Conservation (phyloP, 495 filamentous ascomycete genomes). For the Mytilinidion resinicola region DNA sequence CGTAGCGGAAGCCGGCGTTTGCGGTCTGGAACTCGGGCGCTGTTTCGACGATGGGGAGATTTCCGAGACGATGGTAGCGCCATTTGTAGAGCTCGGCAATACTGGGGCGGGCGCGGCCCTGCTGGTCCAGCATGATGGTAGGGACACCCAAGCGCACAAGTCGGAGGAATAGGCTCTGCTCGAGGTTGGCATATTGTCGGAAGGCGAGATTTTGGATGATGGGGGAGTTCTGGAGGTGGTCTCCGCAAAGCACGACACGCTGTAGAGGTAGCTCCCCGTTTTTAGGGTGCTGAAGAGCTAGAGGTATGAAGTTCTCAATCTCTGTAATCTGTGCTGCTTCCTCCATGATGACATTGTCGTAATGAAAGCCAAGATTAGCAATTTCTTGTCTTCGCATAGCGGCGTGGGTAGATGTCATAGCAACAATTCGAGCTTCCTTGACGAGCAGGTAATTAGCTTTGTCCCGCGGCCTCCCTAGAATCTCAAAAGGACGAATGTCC, state of each 20-base stretch:
- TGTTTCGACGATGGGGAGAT: slow-evolving; percentile 66
- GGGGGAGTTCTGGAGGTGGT: slow-evolving; percentile 94
- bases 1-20: slow-evolving; percentile 87
- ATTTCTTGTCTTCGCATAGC: slow-evolving; percentile 97
- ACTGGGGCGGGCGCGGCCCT: slow-evolving; percentile 79
- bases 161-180: slow-evolving; percentile 89
- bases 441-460: slow-evolving; percentile 92
- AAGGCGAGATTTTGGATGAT: slow-evolving; percentile 96
- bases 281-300: slow-evolving; percentile 78
- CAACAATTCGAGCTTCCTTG: slow-evolving; percentile 91
- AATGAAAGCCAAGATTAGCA: slow-evolving; percentile 83
- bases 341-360: slow-evolving; percentile 98
- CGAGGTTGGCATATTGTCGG: slow-evolving; percentile 88
- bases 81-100: slow-evolving; percentile 90
- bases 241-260: slow-evolving; percentile 85
- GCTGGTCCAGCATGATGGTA: slow-evolving; percentile 80
- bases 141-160: slow-evolving; percentile 87
- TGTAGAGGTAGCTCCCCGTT: slow-evolving; percentile 69
- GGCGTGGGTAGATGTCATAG: slow-evolving; percentile 97
- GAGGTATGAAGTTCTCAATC: slow-evolving; percentile 91
- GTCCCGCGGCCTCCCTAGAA: slow-evolving; percentile 76
- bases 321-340: slow-evolving; percentile 98
- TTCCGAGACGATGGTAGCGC: slow-evolving; percentile 77
- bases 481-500: slow-evolving; percentile 92
- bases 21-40: slow-evolving; percentile 67